Evolutionary conservation across 2,329 filamentous ascomycete genomes (phyloP).

Genomic region (Fusarium chaquense): DNA sequence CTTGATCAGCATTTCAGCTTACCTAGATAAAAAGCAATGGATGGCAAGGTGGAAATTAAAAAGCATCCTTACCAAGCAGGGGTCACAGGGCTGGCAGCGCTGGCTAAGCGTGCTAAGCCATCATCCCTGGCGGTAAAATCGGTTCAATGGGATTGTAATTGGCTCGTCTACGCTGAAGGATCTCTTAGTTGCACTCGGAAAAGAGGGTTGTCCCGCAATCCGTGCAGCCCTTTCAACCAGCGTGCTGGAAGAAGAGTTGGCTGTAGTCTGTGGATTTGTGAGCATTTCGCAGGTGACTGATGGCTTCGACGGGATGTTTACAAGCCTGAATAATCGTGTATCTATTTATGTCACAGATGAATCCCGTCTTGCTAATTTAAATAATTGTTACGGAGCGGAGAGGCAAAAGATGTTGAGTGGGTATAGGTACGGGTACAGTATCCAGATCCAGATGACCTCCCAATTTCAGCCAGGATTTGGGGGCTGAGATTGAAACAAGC

Average conservation of each 20-base stretch:
- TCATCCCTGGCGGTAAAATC: background rate
- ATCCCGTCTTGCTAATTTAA: background rate
- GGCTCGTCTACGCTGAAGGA: slow-evolving; percentile 2
- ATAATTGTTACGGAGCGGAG: background rate
- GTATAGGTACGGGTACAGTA: background rate
- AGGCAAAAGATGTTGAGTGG: background rate
- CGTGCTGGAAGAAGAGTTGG: background rate
- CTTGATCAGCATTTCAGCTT: background rate
- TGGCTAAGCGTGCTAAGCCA: background rate
- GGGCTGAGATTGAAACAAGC: slow-evolving; percentile 23
- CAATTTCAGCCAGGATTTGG: slow-evolving; percentile 3
- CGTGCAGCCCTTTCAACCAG: background rate
- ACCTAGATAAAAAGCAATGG: background rate
- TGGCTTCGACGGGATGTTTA: background rate
- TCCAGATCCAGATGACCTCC: background rate
- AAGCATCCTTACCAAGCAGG: slow-evolving; percentile 17
- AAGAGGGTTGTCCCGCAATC: background rate
- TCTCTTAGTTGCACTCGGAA: background rate
- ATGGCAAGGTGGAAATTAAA: slow-evolving; percentile 19
- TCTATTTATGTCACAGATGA: background rate
- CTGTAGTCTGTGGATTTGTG: background rate
- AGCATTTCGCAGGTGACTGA: background rate
- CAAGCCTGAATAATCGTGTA: background rate
- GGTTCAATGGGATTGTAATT: background rate
- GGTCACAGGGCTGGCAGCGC: slow-evolving; percentile 27